Base-by-base conservation (phyloP, 148 eudicot genomes). In the Rhododendron ferrugineum region DNA sequence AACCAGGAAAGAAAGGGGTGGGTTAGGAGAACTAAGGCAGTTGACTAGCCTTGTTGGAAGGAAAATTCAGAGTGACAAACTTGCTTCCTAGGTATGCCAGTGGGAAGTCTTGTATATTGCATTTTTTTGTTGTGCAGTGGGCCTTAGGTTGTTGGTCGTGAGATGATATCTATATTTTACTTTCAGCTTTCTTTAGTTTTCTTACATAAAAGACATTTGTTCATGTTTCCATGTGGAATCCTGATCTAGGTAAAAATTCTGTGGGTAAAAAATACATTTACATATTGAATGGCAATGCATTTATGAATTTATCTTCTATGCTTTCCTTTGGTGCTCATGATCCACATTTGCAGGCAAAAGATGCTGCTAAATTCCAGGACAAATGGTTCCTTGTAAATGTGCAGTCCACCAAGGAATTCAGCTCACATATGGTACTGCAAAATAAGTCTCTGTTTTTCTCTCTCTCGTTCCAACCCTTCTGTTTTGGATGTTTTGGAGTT, bases 331-430 rank as follows among this genome's bases (percentile, higher is more conserved):
- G 44, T 2, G 23, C 47, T 23, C 68, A 66, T 62, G 6, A 32
- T 72, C 64, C 32, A 64, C 36, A 62, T 28, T 36, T 91, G 50
- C 89, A 97, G 99, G 99, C 98, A 82, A 97, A 97, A 89, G 92
- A 89, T 89, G 89, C 93, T 85, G 98, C 99, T 81, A 91, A 90
- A 85, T 79, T 87, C 80, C 94, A 92, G 86, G 89, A 94, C 85
- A 94, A 91, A 83, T 97, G 99, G 99, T 95, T 97, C 20, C 84
- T 97, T 84, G 96, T 92, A 62, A 97, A 97, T 87, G 84, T 97
- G 89, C 99, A 97, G 86, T 97, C 99, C 78, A 93, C 94, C 46
- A 93, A 84, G 78, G 98, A 97, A 90, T 97, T 97, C 85, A 94
- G 94, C 92, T 97, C 99, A 13, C 99, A 97, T 82, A 94, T 95